Percentiles rank a stretch among this genome's conserved stretches.
phyloP scores from a whole-genome alignment of 768 basidiomycete genomes.

The Fomitopsis pulvina region DNA sequence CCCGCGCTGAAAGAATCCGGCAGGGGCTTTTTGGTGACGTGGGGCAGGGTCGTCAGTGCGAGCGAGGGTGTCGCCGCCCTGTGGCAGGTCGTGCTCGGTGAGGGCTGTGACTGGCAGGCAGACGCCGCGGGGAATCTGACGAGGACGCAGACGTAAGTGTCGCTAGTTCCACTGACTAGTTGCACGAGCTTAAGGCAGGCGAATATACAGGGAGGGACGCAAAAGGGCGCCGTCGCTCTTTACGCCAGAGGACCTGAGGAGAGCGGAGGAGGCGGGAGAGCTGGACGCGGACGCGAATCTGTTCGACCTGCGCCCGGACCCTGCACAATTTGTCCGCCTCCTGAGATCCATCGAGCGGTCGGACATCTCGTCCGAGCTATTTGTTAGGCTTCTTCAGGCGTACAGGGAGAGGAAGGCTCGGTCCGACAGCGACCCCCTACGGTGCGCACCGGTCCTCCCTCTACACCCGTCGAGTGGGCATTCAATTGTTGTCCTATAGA shows the following conservation, averaged over 20 bases:
- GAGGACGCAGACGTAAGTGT: slow-evolving; percentile 37
- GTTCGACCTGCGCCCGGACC: slow-evolving; percentile 71
- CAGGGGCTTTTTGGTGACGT: slow-evolving; percentile 56
- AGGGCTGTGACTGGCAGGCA: slow-evolving; percentile 48
- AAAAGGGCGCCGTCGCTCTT: slow-evolving; percentile 34
- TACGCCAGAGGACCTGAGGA: slow-evolving; percentile 42
- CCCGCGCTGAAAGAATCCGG: slow-evolving; percentile 55
- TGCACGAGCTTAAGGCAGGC: neutral
- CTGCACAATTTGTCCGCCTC: slow-evolving; percentile 58
- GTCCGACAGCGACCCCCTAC: slow-evolving; percentile 42
- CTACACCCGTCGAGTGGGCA: neutral
- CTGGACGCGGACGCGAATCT: slow-evolving; percentile 47
- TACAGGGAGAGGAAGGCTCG: slow-evolving; percentile 43
- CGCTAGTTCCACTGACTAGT: neutral
- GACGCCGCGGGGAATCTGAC: slow-evolving; percentile 47
- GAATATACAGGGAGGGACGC: slow-evolving; percentile 12
- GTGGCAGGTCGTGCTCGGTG: slow-evolving; percentile 50
- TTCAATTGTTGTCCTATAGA: slow-evolving; percentile 29
- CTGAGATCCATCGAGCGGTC: slow-evolving; percentile 58
- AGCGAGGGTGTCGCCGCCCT: slow-evolving; percentile 48
- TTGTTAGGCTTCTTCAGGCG: slow-evolving; percentile 65
- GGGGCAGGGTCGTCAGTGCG: slow-evolving; percentile 61
- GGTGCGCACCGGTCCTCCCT: slow-evolving; percentile 29
- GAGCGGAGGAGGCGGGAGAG: slow-evolving; percentile 35
- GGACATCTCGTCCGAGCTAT: slow-evolving; percentile 68